These are phyloP conservation scores for Paxillus involutus DNA, from an alignment of 768 basidiomycete species.

Conservation along the genomic window DNA sequence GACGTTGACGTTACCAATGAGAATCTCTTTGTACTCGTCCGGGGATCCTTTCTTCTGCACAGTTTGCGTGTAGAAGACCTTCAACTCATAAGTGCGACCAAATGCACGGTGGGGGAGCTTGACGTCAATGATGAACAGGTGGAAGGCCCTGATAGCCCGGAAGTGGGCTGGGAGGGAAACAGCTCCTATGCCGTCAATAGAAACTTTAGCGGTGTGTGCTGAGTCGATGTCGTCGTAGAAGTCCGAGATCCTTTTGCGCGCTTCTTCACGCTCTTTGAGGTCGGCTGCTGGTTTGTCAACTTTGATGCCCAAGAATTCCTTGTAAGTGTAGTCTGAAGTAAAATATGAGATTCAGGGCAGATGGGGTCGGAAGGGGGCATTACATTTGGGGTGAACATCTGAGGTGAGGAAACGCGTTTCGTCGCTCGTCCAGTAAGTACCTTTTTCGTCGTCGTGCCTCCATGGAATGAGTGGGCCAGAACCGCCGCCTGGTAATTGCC, in stretches of 20 bases:
- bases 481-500: slow-evolving; percentile 13
- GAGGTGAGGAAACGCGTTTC: slow-evolving; percentile 21
- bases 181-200: slow-evolving; percentile 5
- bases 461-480: slow-evolving; percentile 20
- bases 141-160: slow-evolving; percentile 19
- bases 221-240: slow-evolving; percentile 13
- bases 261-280: slow-evolving; percentile 15
- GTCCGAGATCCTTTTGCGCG: slow-evolving; percentile 19
- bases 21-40: neutral
- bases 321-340: slow-evolving; percentile 26
- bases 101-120: slow-evolving; percentile 23
- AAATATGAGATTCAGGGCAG: neutral
- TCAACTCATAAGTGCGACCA: slow-evolving; percentile 22
- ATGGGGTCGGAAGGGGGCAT: neutral
- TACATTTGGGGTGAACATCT: slow-evolving; percentile 23
- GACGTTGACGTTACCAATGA: slow-evolving; percentile 22
- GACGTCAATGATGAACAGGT: slow-evolving; percentile 24
- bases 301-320: slow-evolving; percentile 23
- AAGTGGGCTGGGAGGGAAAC: slow-evolving; percentile 13
- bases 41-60: neutral
- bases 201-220: neutral
- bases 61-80: slow-evolving; percentile 11
- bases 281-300: slow-evolving; percentile 18
- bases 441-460: slow-evolving; percentile 16
- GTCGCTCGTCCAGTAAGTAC: slow-evolving; percentile 24